Conservation (phyloP, 2,329 filamentous ascomycete genomes). For the Cadophora luteo-olivacea region DNA sequence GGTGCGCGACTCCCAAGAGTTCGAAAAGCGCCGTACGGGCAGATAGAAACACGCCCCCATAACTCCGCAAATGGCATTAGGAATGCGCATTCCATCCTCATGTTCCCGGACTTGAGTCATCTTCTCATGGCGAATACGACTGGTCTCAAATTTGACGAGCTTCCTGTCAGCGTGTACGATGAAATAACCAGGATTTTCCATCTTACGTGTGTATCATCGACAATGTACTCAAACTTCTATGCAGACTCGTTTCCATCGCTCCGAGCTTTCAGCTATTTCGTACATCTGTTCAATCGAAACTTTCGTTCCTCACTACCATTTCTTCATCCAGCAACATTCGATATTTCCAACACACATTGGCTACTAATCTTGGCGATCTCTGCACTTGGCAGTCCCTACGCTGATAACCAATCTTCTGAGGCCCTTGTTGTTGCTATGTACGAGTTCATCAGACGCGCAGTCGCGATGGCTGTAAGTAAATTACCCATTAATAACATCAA, state of each 20-base stretch:
- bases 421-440: slow-evolving; percentile 47
- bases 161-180: slow-evolving; percentile 31
- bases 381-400: slow-evolving; percentile 49
- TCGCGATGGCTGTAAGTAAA: slow-evolving; percentile 45
- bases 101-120: slow-evolving; percentile 29
- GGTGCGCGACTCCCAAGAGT: slow-evolving; percentile 38
- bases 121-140: background rate
- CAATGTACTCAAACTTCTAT: slow-evolving; percentile 27
- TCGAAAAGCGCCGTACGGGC: slow-evolving; percentile 33
- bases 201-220: slow-evolving; percentile 32
- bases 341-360: slow-evolving; percentile 48
- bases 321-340: slow-evolving; percentile 48
- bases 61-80: background rate
- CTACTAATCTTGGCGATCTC: slow-evolving; percentile 48
- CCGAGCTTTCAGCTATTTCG: slow-evolving; percentile 36
- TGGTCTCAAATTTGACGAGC: slow-evolving; percentile 4
- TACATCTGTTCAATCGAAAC: slow-evolving; percentile 47
- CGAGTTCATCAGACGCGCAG: slow-evolving; percentile 50
- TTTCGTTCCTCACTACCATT: slow-evolving; percentile 51
- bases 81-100: slow-evolving; percentile 10
- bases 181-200: slow-evolving; percentile 32
- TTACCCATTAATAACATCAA: background rate
- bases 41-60: slow-evolving; percentile 25
- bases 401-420: slow-evolving; percentile 40
- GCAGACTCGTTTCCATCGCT: slow-evolving; percentile 31